A percentile compares a stretch with the other conserved stretches of the same genome.
Conservation (phyloP, 2,329 filamentous ascomycete genomes). For the Parafenestella ontariensis region DNA sequence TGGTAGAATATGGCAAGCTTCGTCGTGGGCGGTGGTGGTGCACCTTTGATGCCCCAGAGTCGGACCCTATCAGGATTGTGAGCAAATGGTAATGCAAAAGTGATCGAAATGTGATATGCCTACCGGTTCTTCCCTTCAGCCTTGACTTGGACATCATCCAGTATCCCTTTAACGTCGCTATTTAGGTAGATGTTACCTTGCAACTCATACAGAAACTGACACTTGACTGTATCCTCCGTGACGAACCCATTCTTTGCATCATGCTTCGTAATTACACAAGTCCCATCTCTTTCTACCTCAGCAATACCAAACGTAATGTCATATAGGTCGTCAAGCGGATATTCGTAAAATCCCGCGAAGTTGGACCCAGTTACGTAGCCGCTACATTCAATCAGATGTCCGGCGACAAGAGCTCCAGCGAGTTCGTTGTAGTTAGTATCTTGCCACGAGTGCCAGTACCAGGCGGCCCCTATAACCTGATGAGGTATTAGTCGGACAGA, state of each 20-base stretch:
- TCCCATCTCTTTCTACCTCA: slow-evolving; percentile 56
- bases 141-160: slow-evolving; percentile 45
- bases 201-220: slow-evolving; percentile 56
- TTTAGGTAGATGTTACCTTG: slow-evolving; percentile 57
- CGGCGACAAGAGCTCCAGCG: slow-evolving; percentile 53
- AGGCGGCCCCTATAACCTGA: slow-evolving; percentile 62
- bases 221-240: slow-evolving; percentile 44
- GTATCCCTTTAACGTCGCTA: slow-evolving; percentile 53
- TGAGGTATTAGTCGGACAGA: not conserved
- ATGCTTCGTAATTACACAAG: slow-evolving; percentile 59
- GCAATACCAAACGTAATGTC: slow-evolving; percentile 59
- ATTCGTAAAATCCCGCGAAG: slow-evolving; percentile 60
- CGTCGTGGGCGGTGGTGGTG: slow-evolving; percentile 50
- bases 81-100: not conserved
- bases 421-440: slow-evolving; percentile 58
- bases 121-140: slow-evolving; percentile 45
- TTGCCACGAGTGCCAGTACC: slow-evolving; percentile 63
- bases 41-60: slow-evolving; percentile 49
- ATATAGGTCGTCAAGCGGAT: slow-evolving; percentile 51
- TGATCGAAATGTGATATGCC: not conserved
- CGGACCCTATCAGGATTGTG: slow-evolving; percentile 30
- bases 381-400: slow-evolving; percentile 55
- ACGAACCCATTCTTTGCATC: slow-evolving; percentile 50
- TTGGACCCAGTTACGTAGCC: slow-evolving; percentile 63
- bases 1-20: slow-evolving; percentile 51